These are phyloP conservation scores for Ballota nigra DNA, from an alignment of 257 asterid species.

Conservation along the genomic window DNA sequence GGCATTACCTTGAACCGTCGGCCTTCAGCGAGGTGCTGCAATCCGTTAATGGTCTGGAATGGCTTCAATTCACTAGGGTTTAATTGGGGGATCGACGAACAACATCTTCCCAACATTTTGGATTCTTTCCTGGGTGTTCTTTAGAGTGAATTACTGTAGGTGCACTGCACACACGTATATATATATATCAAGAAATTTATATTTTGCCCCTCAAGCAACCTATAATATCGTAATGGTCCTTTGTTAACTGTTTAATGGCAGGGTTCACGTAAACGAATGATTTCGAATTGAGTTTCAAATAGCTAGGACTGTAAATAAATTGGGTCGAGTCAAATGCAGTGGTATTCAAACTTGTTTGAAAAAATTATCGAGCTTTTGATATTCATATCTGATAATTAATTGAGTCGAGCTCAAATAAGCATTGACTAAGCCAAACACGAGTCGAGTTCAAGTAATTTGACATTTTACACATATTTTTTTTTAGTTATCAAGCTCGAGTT, in stretches of 20 bases:
- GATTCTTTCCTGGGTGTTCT: constrained; percentile 17
- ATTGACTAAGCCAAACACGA: too few relatives aligned
- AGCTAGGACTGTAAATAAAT: too few relatives aligned
- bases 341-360: too few relatives aligned
- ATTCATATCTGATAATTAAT: too few relatives aligned
- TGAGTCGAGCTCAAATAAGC: too few relatives aligned
- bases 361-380: too few relatives aligned
- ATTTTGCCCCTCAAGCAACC: not conserved
- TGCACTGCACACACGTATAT: not conserved
- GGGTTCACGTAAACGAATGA: too few relatives aligned
- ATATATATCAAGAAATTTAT: not conserved
- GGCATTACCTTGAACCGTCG: constrained; percentile 55
- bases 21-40: constrained; percentile 64
- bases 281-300: too few relatives aligned
- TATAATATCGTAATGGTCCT: not conserved
- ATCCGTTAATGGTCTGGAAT: constrained; percentile 52
- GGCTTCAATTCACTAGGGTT: constrained; percentile 38
- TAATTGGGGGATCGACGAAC: constrained; percentile 31
- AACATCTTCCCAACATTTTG: constrained; percentile 41
- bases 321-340: too few relatives aligned
- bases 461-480: too few relatives aligned
- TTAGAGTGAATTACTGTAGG: constrained; percentile 16
- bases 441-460: too few relatives aligned
- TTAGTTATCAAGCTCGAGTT: too few relatives aligned
- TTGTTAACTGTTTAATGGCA: not conserved